phyloP scores from a whole-genome alignment of 2,329 filamentous ascomycete genomes.

The Ophiostoma tasmaniense region DNA sequence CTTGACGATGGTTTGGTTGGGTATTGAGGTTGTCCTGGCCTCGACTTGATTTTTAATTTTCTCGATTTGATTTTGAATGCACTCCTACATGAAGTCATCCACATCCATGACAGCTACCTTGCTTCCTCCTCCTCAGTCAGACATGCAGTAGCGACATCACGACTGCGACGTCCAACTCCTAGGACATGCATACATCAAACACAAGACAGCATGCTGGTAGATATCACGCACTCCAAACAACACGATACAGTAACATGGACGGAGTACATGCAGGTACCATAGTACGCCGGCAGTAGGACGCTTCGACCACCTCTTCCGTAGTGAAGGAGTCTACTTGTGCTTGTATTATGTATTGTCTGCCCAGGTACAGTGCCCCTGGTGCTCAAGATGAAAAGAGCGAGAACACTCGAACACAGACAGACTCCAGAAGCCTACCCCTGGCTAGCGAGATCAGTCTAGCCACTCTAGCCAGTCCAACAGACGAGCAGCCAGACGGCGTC shows the following conservation, averaged over 20 bases:
- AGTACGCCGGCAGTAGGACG: conserved; percentile 5
- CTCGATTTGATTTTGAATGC: background rate
- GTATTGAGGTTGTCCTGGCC: background rate
- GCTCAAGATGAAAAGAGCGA: background rate
- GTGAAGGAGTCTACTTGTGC: background rate
- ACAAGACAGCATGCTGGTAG: background rate
- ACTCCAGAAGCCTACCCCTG: background rate
- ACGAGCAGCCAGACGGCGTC: background rate
- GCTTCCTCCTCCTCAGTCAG: background rate
- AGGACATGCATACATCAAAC: background rate
- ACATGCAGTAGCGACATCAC: conserved; percentile 2
- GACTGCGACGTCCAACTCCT: background rate
- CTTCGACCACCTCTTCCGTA: background rate
- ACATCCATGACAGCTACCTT: background rate
- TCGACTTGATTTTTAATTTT: background rate
- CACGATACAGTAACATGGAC: background rate
- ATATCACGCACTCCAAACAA: background rate
- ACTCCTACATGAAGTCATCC: no score
- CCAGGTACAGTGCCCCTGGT: background rate
- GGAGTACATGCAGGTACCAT: background rate
- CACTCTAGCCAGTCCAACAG: background rate
- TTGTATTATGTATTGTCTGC: no score
- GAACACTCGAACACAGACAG: background rate
- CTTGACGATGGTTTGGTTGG: background rate
- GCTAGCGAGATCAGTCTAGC: background rate